Evolutionary conservation across 768 basidiomycete species (phyloP).

Genomic region (Boletales sp.): DNA sequence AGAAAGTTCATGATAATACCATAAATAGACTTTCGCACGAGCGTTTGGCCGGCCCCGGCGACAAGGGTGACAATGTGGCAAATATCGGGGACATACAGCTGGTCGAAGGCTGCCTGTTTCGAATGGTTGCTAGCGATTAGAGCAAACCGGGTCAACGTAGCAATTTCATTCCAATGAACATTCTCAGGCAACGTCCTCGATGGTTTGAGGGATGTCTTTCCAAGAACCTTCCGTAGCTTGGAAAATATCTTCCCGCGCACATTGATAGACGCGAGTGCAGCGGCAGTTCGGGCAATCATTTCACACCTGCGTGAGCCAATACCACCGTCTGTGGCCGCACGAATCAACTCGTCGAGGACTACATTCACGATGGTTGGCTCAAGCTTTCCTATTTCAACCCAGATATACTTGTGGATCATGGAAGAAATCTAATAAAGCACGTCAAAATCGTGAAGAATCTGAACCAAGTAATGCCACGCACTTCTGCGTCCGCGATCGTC

Average conservation of each 20-base stretch:
- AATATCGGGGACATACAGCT: constrained; percentile 81
- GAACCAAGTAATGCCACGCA: constrained; percentile 33
- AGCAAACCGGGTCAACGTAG: constrained; percentile 72
- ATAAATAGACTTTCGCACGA: constrained; percentile 78
- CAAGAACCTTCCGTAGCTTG: constrained; percentile 75
- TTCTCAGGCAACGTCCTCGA: constrained; percentile 66
- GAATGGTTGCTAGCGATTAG: constrained; percentile 69
- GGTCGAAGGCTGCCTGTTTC: constrained; percentile 58
- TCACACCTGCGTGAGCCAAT: constrained; percentile 74
- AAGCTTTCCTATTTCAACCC: constrained; percentile 70
- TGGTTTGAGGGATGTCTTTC: constrained; percentile 64
- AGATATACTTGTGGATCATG: constrained; percentile 69
- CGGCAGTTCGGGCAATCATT: constrained; percentile 68
- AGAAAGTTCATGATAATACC: constrained; percentile 80
- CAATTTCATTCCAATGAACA: constrained; percentile 77
- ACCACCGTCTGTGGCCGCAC: constrained; percentile 81
- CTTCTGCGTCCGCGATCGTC: constrained; percentile 70
- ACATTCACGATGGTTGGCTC: constrained; percentile 67
- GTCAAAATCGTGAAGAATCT: constrained; percentile 2
- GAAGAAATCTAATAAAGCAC: constrained; percentile 50
- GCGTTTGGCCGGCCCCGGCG: constrained; percentile 66
- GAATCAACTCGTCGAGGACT: constrained; percentile 75
- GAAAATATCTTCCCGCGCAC: constrained; percentile 77
- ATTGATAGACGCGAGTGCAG: constrained; percentile 69
- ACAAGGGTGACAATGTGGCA: constrained; percentile 78